phyloP scores from a whole-genome alignment of 1,284 basidiomycete genomes.

The Papiliotrema nemorosa region DNA sequence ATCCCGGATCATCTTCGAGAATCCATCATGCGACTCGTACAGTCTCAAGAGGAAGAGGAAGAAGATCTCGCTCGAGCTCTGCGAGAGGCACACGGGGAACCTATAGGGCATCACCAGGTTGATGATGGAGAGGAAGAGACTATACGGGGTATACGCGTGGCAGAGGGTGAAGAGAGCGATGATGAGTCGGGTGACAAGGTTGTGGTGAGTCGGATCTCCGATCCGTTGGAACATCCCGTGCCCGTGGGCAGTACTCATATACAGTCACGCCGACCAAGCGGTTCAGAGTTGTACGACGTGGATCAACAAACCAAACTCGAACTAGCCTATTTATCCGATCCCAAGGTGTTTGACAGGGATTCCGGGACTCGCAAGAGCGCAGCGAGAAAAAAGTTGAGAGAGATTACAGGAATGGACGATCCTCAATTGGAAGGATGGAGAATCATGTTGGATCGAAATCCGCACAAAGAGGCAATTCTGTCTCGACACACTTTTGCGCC shows the following conservation, averaged over 20 bases:
- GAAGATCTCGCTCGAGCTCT: constrained; percentile 58
- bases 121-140: constrained; percentile 29
- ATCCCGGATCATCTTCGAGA: constrained; percentile 72
- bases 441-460: constrained; percentile 75
- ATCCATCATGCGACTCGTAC: constrained; percentile 69
- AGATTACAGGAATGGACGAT: constrained; percentile 62
- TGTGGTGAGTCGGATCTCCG: constrained; percentile 6
- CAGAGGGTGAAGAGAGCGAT: constrained; percentile 20
- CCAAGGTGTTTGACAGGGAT: constrained; percentile 72
- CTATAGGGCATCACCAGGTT: too few species aligned
- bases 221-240: not conserved
- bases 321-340: constrained; percentile 65
- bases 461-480: constrained; percentile 48
- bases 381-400: constrained; percentile 61
- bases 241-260: not conserved
- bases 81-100: constrained; percentile 33
- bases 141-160: constrained; percentile 14
- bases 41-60: constrained; percentile 63
- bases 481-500: constrained; percentile 32
- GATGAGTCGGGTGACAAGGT: constrained; percentile 14
- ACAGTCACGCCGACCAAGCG: constrained; percentile 2
- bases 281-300: constrained; percentile 8
- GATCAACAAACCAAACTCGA: constrained; percentile 63
- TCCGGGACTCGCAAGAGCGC: constrained; percentile 64
- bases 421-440: constrained; percentile 84